Percentiles rank a stretch among this genome's conserved stretches.
Evolutionary conservation across 176 grass and related monocot species (phyloP).

Genomic region (Neostapfia colusana): DNA sequence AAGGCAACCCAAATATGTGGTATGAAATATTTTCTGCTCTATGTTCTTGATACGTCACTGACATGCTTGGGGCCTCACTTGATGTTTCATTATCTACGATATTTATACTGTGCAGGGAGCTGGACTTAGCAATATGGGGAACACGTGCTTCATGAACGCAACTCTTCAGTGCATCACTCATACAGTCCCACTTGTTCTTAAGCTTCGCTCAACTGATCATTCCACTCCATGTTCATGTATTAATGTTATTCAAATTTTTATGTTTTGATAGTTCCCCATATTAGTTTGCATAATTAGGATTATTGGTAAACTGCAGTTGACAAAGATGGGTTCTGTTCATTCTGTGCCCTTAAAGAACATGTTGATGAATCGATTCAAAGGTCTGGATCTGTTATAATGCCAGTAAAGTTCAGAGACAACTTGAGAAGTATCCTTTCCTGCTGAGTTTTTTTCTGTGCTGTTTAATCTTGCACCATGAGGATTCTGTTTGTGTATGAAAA

Average conservation of each 20-base stretch:
- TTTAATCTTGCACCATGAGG: slow-evolving; percentile 15
- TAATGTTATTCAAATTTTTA: not conserved
- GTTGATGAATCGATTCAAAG: slow-evolving; percentile 48
- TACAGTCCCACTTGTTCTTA: slow-evolving; percentile 73
- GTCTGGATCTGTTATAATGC: slow-evolving; percentile 60
- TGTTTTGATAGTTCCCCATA: not conserved
- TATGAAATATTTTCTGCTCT: slow-evolving; percentile 33
- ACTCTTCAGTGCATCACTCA: slow-evolving; percentile 93
- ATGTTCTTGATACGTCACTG: not conserved
- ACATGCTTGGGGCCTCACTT: not conserved
- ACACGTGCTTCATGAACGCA: slow-evolving; percentile 89
- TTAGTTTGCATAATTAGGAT: slow-evolving; percentile 8
- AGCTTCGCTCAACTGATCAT: slow-evolving; percentile 53
- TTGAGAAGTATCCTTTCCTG: slow-evolving; percentile 89
- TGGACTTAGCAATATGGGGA: slow-evolving; percentile 81
- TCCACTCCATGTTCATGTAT: slow-evolving; percentile 59
- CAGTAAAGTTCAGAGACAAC: slow-evolving; percentile 66
- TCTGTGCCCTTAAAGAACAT: slow-evolving; percentile 84
- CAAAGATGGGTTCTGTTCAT: slow-evolving; percentile 70
- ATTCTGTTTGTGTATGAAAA: not conserved
- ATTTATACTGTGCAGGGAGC: slow-evolving; percentile 56
- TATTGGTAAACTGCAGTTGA: slow-evolving; percentile 47
- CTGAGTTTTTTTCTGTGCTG: slow-evolving; percentile 3
- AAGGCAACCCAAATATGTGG: slow-evolving; percentile 43
- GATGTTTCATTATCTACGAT: not conserved